Percentiles rank a stretch among this genome's conserved stretches.
phyloP scores from a whole-genome alignment of 345 rosid species.

The Diplotaxis tenuifolia region DNA sequence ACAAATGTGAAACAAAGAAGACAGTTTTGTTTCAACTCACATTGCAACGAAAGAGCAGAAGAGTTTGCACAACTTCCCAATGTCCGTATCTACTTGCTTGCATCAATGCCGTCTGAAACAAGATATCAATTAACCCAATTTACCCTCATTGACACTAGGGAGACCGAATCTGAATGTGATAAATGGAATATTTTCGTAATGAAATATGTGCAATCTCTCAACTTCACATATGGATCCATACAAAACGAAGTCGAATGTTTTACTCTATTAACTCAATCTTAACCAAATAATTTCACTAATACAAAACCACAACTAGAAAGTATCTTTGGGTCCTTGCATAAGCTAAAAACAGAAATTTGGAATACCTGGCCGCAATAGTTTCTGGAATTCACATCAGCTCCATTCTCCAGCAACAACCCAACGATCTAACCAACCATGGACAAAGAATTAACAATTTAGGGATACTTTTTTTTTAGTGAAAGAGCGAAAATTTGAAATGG shows the following conservation, averaged over 20 bases:
- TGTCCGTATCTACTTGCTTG: constrained; percentile 99
- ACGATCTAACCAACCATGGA: constrained; percentile 53
- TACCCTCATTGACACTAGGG: not conserved
- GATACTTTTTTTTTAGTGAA: not conserved
- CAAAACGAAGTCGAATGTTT: too few species aligned
- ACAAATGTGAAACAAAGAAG: not conserved
- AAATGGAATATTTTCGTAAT: too few species aligned
- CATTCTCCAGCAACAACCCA: constrained; percentile 74
- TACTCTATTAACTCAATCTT: not conserved
- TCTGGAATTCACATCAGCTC: constrained; percentile 97
- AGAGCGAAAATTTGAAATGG: not conserved
- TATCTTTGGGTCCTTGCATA: not conserved
- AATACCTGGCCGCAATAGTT: constrained; percentile 94
- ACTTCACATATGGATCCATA: too few species aligned
- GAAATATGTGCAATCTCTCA: too few species aligned
- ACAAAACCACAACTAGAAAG: too few species aligned
- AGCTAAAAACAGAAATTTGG: constrained; percentile 13
- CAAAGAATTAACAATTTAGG: not conserved
- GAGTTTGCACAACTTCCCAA: constrained; percentile 98
- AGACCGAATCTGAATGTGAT: not conserved
- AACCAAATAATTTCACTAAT: constrained; percentile 6
- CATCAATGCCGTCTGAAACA: constrained; percentile 84
- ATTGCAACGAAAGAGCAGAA: constrained; percentile 82
- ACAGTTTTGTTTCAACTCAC: constrained; percentile 45
- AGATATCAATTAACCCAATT: not conserved